Base-by-base conservation (phyloP, 768 basidiomycete genomes). In the Mycena indigotica region DNA sequence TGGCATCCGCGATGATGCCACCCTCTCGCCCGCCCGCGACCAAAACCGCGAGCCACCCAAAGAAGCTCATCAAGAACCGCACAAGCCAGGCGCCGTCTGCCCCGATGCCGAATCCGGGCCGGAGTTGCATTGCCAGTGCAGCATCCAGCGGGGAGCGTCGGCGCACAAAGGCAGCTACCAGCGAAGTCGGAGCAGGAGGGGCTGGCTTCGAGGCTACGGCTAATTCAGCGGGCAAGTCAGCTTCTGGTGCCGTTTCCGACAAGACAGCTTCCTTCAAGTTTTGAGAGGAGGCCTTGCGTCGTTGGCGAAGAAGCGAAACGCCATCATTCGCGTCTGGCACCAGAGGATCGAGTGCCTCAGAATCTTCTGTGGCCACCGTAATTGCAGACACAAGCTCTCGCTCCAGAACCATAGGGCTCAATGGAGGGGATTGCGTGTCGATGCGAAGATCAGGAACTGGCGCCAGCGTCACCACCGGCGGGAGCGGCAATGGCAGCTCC, bases 61-160 rank as follows among this genome's bases (percentile, higher is more conserved):
- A 90, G 71, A 89, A 80, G 28, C 84, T 77, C 88, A 91, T 89
- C 71, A 91, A 70, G 68, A 89, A 91, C 57, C 88, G 75, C 49
- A 91, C 86, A 77, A 89, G 82, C 87, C 87, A 91, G 32, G 88
- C 88, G 5, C 87, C 80, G 65, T 91, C 89, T 12, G 88, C 85
- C 38, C 87, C 85, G 12, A 80, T 70, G 32, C 88, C 88, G 21
- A 89, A 71, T 1, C 88, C 87, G 4, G 87, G 88, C 28, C 87
- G 80, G 48, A 90, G 78, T 70, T 91, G 89, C 87, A 91, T 86
- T 41, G 87, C 87, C 5, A 91, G 80, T 17, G 87, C 89, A 45
- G 88, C 78, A 65, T 91, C 89, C 35, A 86, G 71, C 13, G 79
- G 78, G 19, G 80, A 78, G 48, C 74, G 64, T 72, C 75, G 58